Base-by-base conservation (phyloP, 2,329 filamentous ascomycete genomes). In the Epichloe festucae region DNA sequence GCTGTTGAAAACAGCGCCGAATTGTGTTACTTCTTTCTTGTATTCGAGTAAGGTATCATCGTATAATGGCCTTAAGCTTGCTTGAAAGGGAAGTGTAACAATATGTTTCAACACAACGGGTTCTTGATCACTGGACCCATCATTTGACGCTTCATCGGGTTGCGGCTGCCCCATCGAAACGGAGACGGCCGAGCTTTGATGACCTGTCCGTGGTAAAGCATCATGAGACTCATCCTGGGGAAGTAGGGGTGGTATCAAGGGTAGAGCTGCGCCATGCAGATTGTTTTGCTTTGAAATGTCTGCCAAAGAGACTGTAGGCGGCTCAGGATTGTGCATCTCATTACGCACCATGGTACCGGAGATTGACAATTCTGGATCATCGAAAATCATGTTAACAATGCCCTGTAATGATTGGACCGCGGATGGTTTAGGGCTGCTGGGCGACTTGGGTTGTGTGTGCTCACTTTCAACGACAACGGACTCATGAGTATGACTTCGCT, bases 51-150 rank as follows among this genome's bases (percentile, higher is more conserved):
- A 65, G 1, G 71, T 69, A 34, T 74, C 70, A 39, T 75, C 66
- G 55, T 83, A 83, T 15, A 73, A 66, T 3, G 73, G 70, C 15
- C 79, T 72, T 8, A 71, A 67, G 49, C 71, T 76, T 14, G 76
- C 68, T 15, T 76, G 73, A 55, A 83, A 74, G 0, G 79, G 77
- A 0, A 84, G 65, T 1, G 80, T 81, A 35, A 84, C 65, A 4
- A 75, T 57, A 55, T 75, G 75, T 45, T 79, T 74, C 51, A 51
- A 49, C 4, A 34, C 42, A 45, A 49, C 45, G 12, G 38, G 34
- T 36, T 52, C 45, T 52, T 51, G 45, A 48, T 59, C 44, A 50
- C 56, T 51, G 50, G 54, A 49, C 51, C 57, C 31, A 54, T 55
- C 57, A 43, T 57, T 56, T 34, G 57, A 63, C 17, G 53, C 56